These are phyloP conservation scores for Kodamaea alishanica DNA, from an alignment of 1,139 yeast species.

Conservation along the genomic window DNA sequence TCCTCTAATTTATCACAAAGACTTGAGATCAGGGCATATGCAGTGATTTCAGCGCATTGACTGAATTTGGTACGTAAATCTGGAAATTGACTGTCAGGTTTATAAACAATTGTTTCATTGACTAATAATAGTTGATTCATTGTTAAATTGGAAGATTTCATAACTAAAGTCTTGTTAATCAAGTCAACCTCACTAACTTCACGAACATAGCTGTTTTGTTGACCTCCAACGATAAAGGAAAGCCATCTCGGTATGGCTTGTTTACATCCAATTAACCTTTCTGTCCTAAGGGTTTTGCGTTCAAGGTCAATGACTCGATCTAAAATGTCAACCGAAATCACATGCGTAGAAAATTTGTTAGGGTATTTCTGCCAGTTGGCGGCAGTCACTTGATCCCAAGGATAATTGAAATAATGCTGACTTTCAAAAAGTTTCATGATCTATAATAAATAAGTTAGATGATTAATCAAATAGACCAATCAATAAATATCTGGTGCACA, in stretches of 20 bases:
- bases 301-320: conserved; percentile 61
- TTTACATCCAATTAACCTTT: conserved; percentile 83
- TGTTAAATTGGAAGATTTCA: conserved; percentile 87
- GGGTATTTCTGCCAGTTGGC: conserved; percentile 98
- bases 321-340: conserved; percentile 88
- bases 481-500: too few species aligned
- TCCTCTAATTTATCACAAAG: conserved; percentile 84
- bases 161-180: conserved; percentile 54
- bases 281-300: conserved; percentile 65
- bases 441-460: neutral
- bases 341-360: conserved; percentile 87
- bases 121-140: conserved; percentile 75
- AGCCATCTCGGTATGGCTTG: conserved; percentile 89
- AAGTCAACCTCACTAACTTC: conserved; percentile 87
- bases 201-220: conserved; percentile 73
- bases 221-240: conserved; percentile 67
- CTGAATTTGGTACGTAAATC: conserved; percentile 54
- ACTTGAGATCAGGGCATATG: conserved; percentile 66
- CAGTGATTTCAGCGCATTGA: conserved; percentile 87
- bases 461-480: neutral
- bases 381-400: conserved; percentile 94
- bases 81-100: conserved; percentile 53
- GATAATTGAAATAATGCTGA: conserved; percentile 65
- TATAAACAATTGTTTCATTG: conserved; percentile 77
- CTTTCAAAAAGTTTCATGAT: conserved; percentile 76